These are phyloP conservation scores for Oryza coarctata DNA, from an alignment of 176 grass and related monocot genomes.

Conservation along the genomic window DNA sequence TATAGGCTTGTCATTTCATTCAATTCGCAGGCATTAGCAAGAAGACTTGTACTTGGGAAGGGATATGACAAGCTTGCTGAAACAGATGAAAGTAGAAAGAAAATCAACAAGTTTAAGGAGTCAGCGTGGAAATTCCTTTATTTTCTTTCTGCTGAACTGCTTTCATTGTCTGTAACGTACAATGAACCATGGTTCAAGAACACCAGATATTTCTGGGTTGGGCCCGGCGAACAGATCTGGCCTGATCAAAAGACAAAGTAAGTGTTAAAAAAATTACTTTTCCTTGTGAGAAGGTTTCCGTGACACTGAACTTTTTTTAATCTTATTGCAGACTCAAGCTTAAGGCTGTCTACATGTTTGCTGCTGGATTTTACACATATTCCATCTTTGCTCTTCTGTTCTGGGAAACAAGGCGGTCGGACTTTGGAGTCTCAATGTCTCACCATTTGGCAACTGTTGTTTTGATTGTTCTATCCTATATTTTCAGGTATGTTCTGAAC, in stretches of 20 bases:
- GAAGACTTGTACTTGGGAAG: conserved; percentile 56
- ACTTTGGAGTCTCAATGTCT: conserved; percentile 86
- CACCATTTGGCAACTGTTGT: conserved; percentile 78
- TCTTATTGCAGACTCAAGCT: conserved; percentile 65
- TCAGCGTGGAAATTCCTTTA: conserved; percentile 91
- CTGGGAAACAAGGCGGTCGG: conserved; percentile 86
- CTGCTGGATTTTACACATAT: conserved; percentile 93
- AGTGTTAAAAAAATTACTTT: conserved; percentile 12
- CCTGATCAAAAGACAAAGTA: conserved; percentile 95
- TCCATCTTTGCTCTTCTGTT: conserved; percentile 92
- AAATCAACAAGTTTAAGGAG: conserved; percentile 91
- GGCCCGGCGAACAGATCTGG: conserved; percentile 82
- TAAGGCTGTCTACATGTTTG: conserved; percentile 90
- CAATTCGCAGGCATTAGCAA: conserved; percentile 56
- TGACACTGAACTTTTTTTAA: conserved; percentile 21
- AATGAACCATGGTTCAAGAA: conserved; percentile 82
- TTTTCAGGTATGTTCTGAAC: conserved; percentile 59
- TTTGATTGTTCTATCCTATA: conserved; percentile 85
- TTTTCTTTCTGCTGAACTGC: conserved; percentile 71
- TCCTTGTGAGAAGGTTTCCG: neutral
- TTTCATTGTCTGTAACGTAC: conserved; percentile 83
- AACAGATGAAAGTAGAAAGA: conserved; percentile 63
- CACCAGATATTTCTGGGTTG: conserved; percentile 83
- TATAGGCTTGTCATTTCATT: conserved; percentile 9
- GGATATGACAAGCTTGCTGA: conserved; percentile 56